phyloP scores from a whole-genome alignment of 164 flowering plant genomes.

The Brasenia schreberi region DNA sequence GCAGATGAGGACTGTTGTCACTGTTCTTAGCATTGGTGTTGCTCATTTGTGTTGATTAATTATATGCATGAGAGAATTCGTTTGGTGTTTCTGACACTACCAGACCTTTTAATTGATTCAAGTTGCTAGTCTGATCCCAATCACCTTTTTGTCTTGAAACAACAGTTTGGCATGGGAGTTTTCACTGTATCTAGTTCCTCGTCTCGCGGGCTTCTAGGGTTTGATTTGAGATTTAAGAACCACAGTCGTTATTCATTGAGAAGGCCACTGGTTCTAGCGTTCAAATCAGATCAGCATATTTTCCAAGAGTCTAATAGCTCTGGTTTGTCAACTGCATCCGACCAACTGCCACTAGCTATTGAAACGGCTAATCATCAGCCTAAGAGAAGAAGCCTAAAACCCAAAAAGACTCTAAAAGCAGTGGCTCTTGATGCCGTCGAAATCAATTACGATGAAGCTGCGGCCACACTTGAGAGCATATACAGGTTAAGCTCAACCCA shows the following conservation, averaged over 20 bases:
- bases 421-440: slow-evolving; percentile 35
- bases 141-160: neutral
- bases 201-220: slow-evolving; percentile 49
- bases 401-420: slow-evolving; percentile 35
- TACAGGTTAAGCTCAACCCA: slow-evolving; percentile 54
- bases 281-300: slow-evolving; percentile 7
- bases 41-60: too few species aligned
- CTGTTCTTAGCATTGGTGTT: too few species aligned
- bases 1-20: too few species aligned
- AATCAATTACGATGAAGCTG: slow-evolving; percentile 84
- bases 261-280: slow-evolving; percentile 8
- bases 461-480: slow-evolving; percentile 68
- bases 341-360: neutral
- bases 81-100: too few species aligned
- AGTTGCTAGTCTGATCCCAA: too few species aligned
- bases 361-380: slow-evolving; percentile 15
- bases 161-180: slow-evolving; percentile 75
- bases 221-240: slow-evolving; percentile 22
- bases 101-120: too few species aligned
- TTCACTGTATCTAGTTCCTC: slow-evolving; percentile 76
- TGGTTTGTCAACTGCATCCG: neutral
- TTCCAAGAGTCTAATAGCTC: neutral
- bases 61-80: too few species aligned
- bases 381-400: slow-evolving; percentile 19
- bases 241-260: slow-evolving; percentile 10